phyloP scores from a whole-genome alignment of 208 protist species.

The Naegleria fowleri region DNA sequence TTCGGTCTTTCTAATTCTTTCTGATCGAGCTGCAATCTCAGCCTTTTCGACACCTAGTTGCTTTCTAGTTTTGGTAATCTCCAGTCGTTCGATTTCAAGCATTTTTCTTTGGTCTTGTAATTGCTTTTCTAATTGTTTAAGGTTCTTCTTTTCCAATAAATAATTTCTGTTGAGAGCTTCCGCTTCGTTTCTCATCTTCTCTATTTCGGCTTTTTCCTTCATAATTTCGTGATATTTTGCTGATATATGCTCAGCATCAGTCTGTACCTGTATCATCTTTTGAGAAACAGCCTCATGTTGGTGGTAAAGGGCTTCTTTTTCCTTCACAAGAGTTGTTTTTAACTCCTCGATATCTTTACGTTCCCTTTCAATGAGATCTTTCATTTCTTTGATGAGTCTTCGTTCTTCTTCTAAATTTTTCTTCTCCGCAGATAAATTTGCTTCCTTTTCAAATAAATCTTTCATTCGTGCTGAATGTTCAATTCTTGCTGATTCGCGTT shows the following conservation, averaged over 20 bases:
- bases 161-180: not conserved
- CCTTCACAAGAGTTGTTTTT: not conserved
- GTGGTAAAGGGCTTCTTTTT: not conserved
- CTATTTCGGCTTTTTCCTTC: not conserved
- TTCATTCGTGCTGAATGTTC: not conserved
- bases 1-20: not conserved
- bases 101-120: not conserved
- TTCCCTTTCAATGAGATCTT: not conserved
- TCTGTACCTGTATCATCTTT: not conserved
- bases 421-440: not conserved
- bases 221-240: not conserved
- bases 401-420: not conserved
- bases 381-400: not conserved
- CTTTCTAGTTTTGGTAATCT: constrained; percentile 1
- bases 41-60: not conserved
- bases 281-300: not conserved
- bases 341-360: not conserved
- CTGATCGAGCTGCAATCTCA: not conserved
- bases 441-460: not conserved
- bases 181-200: not conserved
- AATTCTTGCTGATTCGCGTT: not conserved
- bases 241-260: not conserved
- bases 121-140: not conserved
- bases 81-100: not conserved
- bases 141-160: not conserved